These are phyloP conservation scores for Perkinsus olseni DNA, from an alignment of 169 alveolate species.

Conservation along the genomic window DNA sequence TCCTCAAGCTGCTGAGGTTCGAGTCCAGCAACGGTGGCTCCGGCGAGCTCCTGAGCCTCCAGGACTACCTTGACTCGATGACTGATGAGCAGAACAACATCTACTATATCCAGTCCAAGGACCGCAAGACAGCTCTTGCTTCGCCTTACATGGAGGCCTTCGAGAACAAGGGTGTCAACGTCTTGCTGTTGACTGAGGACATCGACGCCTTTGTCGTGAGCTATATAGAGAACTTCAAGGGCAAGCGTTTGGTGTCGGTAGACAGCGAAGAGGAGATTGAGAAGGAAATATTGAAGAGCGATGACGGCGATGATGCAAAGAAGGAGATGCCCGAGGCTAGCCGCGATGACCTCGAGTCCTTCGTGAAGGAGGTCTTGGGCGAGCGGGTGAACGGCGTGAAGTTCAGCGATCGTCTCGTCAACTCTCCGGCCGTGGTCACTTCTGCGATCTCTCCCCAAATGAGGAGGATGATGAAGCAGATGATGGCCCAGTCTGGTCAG, in stretches of 20 bases:
- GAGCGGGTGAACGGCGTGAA: constrained; percentile 61
- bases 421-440: constrained; percentile 77
- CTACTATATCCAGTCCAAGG: constrained; percentile 63
- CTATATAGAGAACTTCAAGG: constrained; percentile 41
- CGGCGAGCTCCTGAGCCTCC: constrained; percentile 31
- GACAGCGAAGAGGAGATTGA: constrained; percentile 32
- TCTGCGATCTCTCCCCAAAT: constrained; percentile 31
- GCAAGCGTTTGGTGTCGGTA: constrained; percentile 31
- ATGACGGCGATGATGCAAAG: constrained; percentile 7
- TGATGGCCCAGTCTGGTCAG: constrained; percentile 21
- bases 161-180: constrained; percentile 40
- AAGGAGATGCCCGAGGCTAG: constrained; percentile 21
- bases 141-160: constrained; percentile 79
- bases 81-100: constrained; percentile 66
- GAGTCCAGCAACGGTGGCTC: constrained; percentile 39
- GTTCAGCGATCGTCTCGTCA: constrained; percentile 69
- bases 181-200: constrained; percentile 70
- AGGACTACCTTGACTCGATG: constrained; percentile 33
- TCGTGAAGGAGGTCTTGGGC: constrained; percentile 49
- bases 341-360: constrained; percentile 31
- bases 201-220: constrained; percentile 72
- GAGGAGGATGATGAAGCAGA: constrained; percentile 37
- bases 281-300: constrained; percentile 10
- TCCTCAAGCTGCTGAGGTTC: constrained; percentile 37
- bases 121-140: constrained; percentile 59